Evolutionary conservation across 2,329 filamentous ascomycete genomes (phyloP).

Genomic region (Phialophora macrospora): DNA sequence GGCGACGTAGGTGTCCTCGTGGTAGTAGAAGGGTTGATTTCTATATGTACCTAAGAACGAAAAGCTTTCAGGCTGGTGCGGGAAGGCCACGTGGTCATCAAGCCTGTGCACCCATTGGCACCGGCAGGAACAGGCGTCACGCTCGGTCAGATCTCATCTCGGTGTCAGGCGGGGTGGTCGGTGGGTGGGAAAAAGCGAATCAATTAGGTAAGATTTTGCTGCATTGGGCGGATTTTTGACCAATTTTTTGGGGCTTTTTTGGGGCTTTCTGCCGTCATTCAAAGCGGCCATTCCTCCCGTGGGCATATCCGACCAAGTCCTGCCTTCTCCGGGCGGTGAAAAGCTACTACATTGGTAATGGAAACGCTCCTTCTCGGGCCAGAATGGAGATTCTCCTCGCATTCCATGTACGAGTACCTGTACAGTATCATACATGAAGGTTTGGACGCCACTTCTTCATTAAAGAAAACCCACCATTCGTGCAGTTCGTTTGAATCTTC

Average conservation of each 20-base stretch:
- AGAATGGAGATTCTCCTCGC: not conserved
- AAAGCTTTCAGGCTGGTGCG: not conserved
- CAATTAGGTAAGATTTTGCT: conserved; percentile 23
- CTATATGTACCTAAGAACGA: not conserved
- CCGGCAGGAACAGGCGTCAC: not conserved
- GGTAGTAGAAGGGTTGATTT: not conserved
- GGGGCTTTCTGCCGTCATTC: conserved; percentile 17
- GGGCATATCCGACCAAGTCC: conserved; percentile 17
- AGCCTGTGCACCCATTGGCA: not conserved
- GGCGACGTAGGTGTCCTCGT: too few relatives aligned
- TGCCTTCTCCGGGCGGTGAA: conserved; percentile 15
- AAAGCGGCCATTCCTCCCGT: not conserved
- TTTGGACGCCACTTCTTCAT: not conserved
- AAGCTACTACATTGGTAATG: conserved; percentile 17
- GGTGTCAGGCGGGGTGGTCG: not conserved
- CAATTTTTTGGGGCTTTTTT: conserved; percentile 22
- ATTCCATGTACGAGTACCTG: too few relatives aligned
- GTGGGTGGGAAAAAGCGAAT: not conserved
- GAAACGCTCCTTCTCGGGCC: not conserved
- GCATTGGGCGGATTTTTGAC: conserved; percentile 9
- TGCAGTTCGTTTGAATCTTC: not conserved
- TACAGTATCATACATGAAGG: too few relatives aligned
- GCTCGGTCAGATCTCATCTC: not conserved
- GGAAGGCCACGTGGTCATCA: not conserved
- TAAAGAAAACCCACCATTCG: not conserved